Conservation (phyloP, 371 early-diverging fungal genomes). For the Caulochytrium protostelioides region DNA sequence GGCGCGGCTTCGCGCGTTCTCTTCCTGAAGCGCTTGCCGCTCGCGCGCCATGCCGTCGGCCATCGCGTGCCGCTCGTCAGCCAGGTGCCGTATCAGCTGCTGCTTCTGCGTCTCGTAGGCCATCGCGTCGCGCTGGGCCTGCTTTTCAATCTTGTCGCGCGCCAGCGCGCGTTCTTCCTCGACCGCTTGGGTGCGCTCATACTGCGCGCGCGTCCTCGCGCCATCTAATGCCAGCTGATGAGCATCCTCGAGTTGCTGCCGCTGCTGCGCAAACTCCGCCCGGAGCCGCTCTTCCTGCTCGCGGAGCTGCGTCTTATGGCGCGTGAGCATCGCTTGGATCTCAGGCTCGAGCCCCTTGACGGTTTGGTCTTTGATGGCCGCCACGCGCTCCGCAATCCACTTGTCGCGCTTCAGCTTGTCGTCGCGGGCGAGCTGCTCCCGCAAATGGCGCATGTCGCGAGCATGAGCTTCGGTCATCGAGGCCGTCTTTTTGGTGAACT, state of each 20-base stretch:
- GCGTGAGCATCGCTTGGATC: conserved; percentile 27
- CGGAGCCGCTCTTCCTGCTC: conserved; percentile 15
- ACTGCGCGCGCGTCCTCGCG: background rate
- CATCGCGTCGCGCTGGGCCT: conserved; percentile 30
- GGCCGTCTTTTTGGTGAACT: conserved; percentile 15
- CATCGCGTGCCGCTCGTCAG: too few species aligned
- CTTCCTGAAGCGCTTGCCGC: too few species aligned
- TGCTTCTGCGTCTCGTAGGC: too few species aligned
- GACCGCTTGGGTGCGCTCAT: conserved; percentile 7
- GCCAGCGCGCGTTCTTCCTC: conserved; percentile 31
- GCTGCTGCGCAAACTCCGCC: conserved; percentile 30
- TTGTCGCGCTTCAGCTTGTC: conserved; percentile 30
- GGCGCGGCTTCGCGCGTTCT: too few species aligned
- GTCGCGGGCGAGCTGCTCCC: conserved; percentile 20
- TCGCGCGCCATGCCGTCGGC: too few species aligned
- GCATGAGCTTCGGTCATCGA: conserved; percentile 15
- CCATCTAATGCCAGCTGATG: background rate
- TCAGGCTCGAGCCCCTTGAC: conserved; percentile 31
- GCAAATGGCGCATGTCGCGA: conserved; percentile 18
- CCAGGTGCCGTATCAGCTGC: conserved; percentile 18
- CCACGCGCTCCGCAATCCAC: conserved; percentile 24
- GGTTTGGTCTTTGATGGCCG: conserved; percentile 29
- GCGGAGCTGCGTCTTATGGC: conserved; percentile 19
- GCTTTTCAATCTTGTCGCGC: conserved; percentile 22
- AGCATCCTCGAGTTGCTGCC: conserved; percentile 49